These are phyloP conservation scores for Ophiostoma sp. DNA, from an alignment of 2,329 filamentous ascomycete species.

Conservation along the genomic window DNA sequence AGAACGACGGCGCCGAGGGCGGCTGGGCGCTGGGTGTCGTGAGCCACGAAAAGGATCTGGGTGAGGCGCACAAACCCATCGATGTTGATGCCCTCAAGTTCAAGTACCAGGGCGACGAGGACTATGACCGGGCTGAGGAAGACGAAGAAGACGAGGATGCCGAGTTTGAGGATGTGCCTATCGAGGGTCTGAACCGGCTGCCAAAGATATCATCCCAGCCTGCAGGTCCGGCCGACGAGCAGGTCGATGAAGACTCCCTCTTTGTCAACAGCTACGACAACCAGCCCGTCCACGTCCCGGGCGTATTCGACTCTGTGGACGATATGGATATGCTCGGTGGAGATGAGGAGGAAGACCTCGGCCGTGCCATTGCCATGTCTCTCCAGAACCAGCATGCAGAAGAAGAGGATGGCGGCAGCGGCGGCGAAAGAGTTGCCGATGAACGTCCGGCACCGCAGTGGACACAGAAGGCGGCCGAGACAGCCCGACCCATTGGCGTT, in stretches of 20 bases:
- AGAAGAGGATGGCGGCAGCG: slow-evolving; percentile 38
- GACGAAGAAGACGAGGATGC: slow-evolving; percentile 54
- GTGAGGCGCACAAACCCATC: slow-evolving; percentile 79
- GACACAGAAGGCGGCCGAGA: slow-evolving; percentile 50
- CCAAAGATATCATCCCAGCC: slow-evolving; percentile 50
- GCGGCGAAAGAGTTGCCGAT: slow-evolving; percentile 36
- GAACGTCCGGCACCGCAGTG: slow-evolving; percentile 51
- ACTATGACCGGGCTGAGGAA: slow-evolving; percentile 58
- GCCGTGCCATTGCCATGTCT: slow-evolving; percentile 78
- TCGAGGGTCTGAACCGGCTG: slow-evolving; percentile 80
- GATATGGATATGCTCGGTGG: slow-evolving; percentile 32
- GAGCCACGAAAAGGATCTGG: slow-evolving; percentile 73
- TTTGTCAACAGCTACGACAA: slow-evolving; percentile 43
- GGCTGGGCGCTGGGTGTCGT: slow-evolving; percentile 96
- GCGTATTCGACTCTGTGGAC: not conserved
- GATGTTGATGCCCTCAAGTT: slow-evolving; percentile 70
- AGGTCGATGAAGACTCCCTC: slow-evolving; percentile 50
- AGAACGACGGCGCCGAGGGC: slow-evolving; percentile 89
- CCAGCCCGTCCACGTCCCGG: slow-evolving; percentile 21
- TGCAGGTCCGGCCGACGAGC: slow-evolving; percentile 30
- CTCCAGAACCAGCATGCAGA: slow-evolving; percentile 57
- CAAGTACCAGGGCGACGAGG: slow-evolving; percentile 51
- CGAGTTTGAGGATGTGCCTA: slow-evolving; percentile 88
- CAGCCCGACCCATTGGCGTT: slow-evolving; percentile 46
- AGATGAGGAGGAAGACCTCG: slow-evolving; percentile 58